These are phyloP conservation scores for Populus hybrid DNA, from an alignment of 441 rosid species.

Conservation along the genomic window DNA sequence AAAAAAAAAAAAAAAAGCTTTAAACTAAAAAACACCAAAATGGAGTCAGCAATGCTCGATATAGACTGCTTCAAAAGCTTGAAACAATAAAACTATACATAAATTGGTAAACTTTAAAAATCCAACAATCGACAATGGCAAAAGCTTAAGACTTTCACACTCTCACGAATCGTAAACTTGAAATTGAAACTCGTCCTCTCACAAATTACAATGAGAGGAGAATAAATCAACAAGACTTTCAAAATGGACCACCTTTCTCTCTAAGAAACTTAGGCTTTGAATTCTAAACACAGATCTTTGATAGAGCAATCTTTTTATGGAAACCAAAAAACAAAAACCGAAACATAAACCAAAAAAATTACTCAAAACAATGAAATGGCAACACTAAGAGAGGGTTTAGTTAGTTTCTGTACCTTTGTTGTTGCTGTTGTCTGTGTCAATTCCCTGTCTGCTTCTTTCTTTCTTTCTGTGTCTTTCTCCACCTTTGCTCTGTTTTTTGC, in stretches of 20 bases:
- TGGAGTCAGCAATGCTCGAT: too few relatives aligned
- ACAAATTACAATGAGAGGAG: too few relatives aligned
- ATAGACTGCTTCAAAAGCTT: too few relatives aligned
- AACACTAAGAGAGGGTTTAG: background rate
- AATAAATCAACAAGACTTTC: background rate
- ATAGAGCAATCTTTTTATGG: background rate
- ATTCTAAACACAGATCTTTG: background rate
- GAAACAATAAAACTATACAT: too few relatives aligned
- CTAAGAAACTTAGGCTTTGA: background rate
- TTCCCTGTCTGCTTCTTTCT: background rate
- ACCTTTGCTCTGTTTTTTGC: background rate
- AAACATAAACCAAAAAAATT: too few relatives aligned
- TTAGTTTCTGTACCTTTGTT: background rate
- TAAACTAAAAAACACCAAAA: too few relatives aligned
- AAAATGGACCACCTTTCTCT: background rate
- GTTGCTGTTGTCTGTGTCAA: background rate
- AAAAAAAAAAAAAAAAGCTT: too few relatives aligned
- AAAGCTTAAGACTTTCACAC: background rate
- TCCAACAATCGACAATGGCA: background rate
- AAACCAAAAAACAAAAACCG: background rate
- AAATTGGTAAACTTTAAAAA: too few relatives aligned
- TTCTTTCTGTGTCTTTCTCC: background rate
- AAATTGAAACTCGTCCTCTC: background rate
- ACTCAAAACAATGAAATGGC: background rate
- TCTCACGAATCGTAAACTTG: background rate